Evolutionary conservation across 2,329 filamentous ascomycete species (phyloP), one percentile per base, ranked within the genome.

Genomic region (Pyrenophora graminea): DNA sequence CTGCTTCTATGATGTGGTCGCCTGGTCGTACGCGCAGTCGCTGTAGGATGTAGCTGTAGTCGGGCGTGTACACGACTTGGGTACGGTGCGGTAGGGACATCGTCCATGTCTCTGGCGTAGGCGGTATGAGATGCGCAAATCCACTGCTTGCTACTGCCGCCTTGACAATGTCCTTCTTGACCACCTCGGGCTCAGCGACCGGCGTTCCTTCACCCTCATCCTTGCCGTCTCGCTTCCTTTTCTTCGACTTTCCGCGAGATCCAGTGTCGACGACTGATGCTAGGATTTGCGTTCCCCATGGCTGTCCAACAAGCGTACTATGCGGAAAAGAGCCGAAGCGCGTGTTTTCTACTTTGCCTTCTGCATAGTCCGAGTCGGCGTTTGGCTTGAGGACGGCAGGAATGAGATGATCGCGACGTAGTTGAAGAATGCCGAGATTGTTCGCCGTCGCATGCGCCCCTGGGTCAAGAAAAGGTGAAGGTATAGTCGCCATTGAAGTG

Each of bases 241-340:
- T 77, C 64, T 68, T 68, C 6, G 61, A 63, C 44, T 88, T 83
- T 30, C 91, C 91, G 63, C 91, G 81, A n/a, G 91, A 94, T 10
- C 92, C 91, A 0, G 92, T 97, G 67, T 97, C 90, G 49, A 97
- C 91, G 27, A 87, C 85, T 1, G 91, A 96, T 6, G 94, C 94
- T 39, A 90, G 83, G 18, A 97, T 86, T 71, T 97, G 94, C 6
- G 89, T 91, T 23, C 94, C 94, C 93, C 93, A 97, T 36, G 90
- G 88, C 46, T 91, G 79, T 4, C 85, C 80, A 48, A 96, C 67
- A 21, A 81, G 71, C 0, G 77, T 80, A 55, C 70, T 77, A 61
- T 81, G 79, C 2, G 79, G 79, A 48, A 77, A 81, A 12, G 92
- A 96, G 41, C 94, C 94, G 67, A 96, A 99, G 38, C 92, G 86